Base-by-base conservation (phyloP, 2,329 filamentous ascomycete genomes). In the Thelonectria rubi region DNA sequence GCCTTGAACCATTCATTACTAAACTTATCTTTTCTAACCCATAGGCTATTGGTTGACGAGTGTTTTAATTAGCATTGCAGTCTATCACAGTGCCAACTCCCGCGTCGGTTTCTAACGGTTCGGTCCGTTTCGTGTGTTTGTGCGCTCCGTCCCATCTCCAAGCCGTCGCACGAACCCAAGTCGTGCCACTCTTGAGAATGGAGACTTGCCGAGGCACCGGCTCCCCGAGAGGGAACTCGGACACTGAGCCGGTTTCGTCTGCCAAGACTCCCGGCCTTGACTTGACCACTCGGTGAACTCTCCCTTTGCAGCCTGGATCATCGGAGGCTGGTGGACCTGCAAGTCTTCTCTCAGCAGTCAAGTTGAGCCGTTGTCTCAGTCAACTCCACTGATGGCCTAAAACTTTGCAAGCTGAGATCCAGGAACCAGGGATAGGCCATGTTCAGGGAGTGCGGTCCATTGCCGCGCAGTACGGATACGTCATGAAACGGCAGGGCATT, bases 91-190 rank as follows among this genome's bases (percentile, higher is more conserved):
- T n/a, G n/a, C n/a, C n/a, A n/a, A n/a, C n/a, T n/a, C n/a, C n/a
- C n/a, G n/a, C n/a, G n/a, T n/a, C n/a, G n/a, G n/a, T n/a, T n/a
- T 30, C 26, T 9, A 15, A 59, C 65, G 65, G 65, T 62, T 26
- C 65, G 65, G 48, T 58, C 65, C 65, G 65, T 57, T 48, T 11
- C 53, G 47, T 45, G 39, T 37, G 10, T 15, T 18, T 18, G 26
- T 30, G 26, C 26, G 26, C 26, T 30, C 5, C 26, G 26, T 18
- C 40, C 40, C 40, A 18, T 17, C 18, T 43, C 9, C 18, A 18
- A 43, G n/a, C n/a, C 12, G 9, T 43, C 9, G n/a, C n/a, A 45
- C n/a, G 3, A n/a, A 24, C 4, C 11, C 17, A 37, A 37, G 2
- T 37, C 34, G 34, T 37, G 34, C 34, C 34, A 37, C 34, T 15